Evolutionary conservation across 495 filamentous ascomycete species (phyloP).

Genomic region (Parmelia sp.): DNA sequence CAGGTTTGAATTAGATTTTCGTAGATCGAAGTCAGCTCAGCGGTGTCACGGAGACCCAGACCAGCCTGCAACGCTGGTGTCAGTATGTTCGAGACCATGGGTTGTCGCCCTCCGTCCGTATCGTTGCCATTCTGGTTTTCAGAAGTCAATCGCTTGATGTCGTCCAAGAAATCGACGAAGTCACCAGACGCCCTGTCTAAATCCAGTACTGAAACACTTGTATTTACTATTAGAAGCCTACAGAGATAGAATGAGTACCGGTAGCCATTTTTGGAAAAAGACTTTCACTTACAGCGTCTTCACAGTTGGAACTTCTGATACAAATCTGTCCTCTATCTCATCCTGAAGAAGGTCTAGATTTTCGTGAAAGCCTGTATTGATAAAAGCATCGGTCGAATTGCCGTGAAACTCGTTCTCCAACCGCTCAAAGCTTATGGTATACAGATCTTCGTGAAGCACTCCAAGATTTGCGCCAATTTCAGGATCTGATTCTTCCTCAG

Average conservation of each 20-base stretch:
- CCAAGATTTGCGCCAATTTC: neutral
- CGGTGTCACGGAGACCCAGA: neutral
- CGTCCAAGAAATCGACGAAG: conserved; percentile 14
- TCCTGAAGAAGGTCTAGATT: conserved; percentile 3
- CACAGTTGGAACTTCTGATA: neutral
- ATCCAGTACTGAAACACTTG: conserved; percentile 13
- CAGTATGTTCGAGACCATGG: conserved; percentile 1
- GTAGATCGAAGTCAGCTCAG: conserved; percentile 29
- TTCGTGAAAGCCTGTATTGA: conserved; percentile 8
- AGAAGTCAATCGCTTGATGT: neutral
- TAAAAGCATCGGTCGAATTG: neutral
- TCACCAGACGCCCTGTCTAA: conserved; percentile 13
- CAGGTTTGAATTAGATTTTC: conserved; percentile 38
- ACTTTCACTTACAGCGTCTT: conserved; percentile 13
- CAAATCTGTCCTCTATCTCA: conserved; percentile 1
- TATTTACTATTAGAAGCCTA: neutral
- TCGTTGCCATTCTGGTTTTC: neutral
- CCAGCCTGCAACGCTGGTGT: conserved; percentile 2
- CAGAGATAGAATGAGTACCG: neutral
- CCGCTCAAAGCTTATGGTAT: conserved; percentile 25
- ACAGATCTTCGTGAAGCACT: conserved; percentile 3
- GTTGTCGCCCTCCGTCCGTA: neutral
- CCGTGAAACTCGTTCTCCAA: conserved; percentile 6
- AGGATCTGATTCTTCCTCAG: neutral
- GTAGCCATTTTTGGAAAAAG: neutral